These are phyloP conservation scores for Nitzschia putrida DNA, from an alignment of 108 stramenopile species.

Conservation along the genomic window DNA sequence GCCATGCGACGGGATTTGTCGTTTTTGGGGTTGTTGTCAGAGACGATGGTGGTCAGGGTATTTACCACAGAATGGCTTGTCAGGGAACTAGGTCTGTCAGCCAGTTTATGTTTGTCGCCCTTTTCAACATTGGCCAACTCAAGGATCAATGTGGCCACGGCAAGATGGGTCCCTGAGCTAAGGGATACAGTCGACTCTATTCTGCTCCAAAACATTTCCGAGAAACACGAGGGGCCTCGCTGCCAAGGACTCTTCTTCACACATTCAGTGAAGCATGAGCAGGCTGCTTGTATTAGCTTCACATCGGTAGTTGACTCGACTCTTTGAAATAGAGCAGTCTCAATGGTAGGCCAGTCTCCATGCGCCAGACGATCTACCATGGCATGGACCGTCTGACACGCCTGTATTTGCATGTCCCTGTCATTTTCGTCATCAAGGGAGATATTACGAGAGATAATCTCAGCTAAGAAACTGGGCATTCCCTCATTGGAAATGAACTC, in stretches of 20 bases:
- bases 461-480: constrained; percentile 19
- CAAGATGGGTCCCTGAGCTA: constrained; percentile 5
- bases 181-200: constrained; percentile 21
- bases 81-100: constrained; percentile 10
- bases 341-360: constrained; percentile 18
- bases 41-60: constrained; percentile 24
- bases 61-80: constrained; percentile 23
- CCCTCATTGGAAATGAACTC: neutral
- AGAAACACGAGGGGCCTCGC: constrained; percentile 19
- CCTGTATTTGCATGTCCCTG: constrained; percentile 39
- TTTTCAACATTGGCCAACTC: constrained; percentile 23
- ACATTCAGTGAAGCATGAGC: constrained; percentile 23
- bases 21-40: neutral
- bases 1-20: constrained; percentile 25
- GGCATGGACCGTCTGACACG: constrained; percentile 22
- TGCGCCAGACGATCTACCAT: constrained; percentile 5
- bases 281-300: constrained; percentile 27
- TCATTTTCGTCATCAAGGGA: constrained; percentile 36
- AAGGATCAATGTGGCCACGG: constrained; percentile 13
- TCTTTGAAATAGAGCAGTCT: constrained; percentile 22
- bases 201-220: constrained; percentile 35
- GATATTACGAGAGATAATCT: constrained; percentile 12
- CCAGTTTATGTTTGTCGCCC: neutral
- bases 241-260: constrained; percentile 21
- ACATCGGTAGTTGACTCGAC: constrained; percentile 29